Percentiles rank a stretch among this genome's conserved stretches.
Evolutionary conservation across 352 stramenopile species (phyloP).

Genomic region (Globisporangium nagaii): DNA sequence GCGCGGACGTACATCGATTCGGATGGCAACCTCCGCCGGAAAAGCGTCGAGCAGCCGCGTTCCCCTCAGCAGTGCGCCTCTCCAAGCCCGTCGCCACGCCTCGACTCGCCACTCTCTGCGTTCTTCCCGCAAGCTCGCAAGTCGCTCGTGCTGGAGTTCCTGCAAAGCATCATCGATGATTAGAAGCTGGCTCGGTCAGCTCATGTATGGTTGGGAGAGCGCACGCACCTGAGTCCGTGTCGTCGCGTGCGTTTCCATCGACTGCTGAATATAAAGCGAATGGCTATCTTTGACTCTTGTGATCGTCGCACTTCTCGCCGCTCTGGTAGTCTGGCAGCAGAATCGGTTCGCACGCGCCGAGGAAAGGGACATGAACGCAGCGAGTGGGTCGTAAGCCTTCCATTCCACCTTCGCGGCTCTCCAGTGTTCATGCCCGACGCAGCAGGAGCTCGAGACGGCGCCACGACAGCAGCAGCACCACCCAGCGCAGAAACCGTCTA

Average conservation of each 20-base stretch:
- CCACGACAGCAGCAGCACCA: background rate
- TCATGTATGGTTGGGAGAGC: no score
- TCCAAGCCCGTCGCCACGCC: background rate
- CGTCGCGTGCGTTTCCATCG: no score
- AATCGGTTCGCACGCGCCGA: no score
- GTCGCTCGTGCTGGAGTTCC: conserved; percentile 25
- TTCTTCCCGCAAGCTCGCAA: conserved; percentile 2
- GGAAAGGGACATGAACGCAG: no score
- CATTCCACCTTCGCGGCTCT: background rate
- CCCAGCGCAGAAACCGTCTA: conserved; percentile 20
- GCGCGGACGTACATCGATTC: conserved; percentile 22
- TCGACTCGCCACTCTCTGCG: background rate
- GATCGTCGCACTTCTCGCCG: no score
- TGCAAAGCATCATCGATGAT: conserved; percentile 23
- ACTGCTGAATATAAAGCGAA: no score
- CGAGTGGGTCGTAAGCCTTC: background rate
- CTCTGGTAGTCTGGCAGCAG: no score
- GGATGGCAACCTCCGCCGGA: conserved; percentile 30
- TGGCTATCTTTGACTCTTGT: no score
- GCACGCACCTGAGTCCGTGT: no score
- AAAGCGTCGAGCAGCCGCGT: background rate
- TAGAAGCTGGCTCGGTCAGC: background rate
- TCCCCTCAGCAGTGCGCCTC: background rate
- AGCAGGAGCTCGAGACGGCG: background rate
- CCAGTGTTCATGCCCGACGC: background rate